Evolutionary conservation across 495 filamentous ascomycete species (phyloP), one percentile per base, ranked within the genome.

Genomic region (Aspergillus affinis): DNA sequence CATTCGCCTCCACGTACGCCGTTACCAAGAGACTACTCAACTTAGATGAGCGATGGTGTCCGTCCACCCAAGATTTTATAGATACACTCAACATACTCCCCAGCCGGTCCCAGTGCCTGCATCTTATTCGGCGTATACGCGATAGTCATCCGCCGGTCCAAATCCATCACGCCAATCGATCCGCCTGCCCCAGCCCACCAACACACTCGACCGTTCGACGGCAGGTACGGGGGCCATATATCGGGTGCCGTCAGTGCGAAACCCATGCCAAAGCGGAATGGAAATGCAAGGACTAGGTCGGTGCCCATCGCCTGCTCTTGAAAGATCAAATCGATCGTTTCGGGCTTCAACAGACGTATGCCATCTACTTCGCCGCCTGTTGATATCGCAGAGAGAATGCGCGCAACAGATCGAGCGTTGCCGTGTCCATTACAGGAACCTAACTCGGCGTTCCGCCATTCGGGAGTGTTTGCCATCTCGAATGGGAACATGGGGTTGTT

Each of bases 61-160:
- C n/a, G n/a, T n/a, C 10, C 13, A 41, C 15, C 36, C 12, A 41
- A 8, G 12, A 41, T 15, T 15, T 41, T 17, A 41, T 41, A 41
- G 10, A 41, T 41, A 41, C 36, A 41, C 13, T 13, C 10, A 15
- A 41, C 4, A 41, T 41, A 41, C 10, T 41, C 36, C 10, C 36
- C 36, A 1, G 36, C 36, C 36, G 36, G 36, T 4, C 36, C 36
- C 36, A 4, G 36, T 10, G 12, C 12, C 36, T 41, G 36, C 67
- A 70, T 68, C 56, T 68, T 68, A 53, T 73, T 74, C 72, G 73
- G 72, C 2, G 64, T 65, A 65, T 73, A 74, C 1, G 62, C 57
- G 41, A 74, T 67, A 4, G 66, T 70, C 55, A 74, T 54, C 29
- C 62, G 52, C 5, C 60, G 57, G 17, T 66, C 66, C 17, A 61